A percentile compares a stretch with the other conserved stretches of the same genome.
Conservation (phyloP, 2,329 filamentous ascomycete genomes). For the Trichoderma sp. region DNA sequence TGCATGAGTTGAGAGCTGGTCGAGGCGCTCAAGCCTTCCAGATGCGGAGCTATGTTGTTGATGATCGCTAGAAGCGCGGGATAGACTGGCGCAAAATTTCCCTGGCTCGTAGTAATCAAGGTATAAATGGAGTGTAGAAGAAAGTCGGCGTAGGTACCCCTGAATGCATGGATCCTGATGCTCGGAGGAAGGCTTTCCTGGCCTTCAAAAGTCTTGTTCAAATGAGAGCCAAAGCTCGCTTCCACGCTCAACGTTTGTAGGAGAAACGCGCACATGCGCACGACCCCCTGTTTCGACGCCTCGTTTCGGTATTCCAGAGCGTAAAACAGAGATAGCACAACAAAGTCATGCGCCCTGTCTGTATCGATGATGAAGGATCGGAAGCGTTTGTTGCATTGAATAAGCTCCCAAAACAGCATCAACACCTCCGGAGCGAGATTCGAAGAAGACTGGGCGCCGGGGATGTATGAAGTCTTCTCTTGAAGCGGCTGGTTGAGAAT, state of each 20-base stretch:
- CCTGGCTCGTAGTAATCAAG: constrained; percentile 87
- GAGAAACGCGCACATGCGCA: constrained; percentile 97
- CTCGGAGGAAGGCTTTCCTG: constrained; percentile 83
- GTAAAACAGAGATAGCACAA: constrained; percentile 88
- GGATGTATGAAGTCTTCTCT: constrained; percentile 83
- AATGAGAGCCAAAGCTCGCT: constrained; percentile 81
- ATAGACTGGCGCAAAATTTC: constrained; percentile 87
- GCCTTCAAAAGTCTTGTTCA: constrained; percentile 86
- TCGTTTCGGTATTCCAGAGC: constrained; percentile 87
- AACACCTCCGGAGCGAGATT: constrained; percentile 95
- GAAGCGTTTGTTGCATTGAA: constrained; percentile 97
- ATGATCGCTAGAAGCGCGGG: constrained; percentile 89
- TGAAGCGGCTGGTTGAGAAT: constrained; percentile 92
- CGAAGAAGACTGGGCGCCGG: constrained; percentile 75
- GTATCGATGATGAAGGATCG: constrained; percentile 96
- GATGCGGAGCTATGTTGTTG: constrained; percentile 86
- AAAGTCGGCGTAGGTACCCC: constrained; percentile 90
- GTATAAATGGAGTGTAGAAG: constrained; percentile 93
- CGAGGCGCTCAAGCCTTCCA: constrained; percentile 72
- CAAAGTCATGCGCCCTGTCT: constrained; percentile 87
- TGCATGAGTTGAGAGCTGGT: constrained; percentile 84
- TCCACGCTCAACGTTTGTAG: constrained; percentile 94
- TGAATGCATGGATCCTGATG: constrained; percentile 82
- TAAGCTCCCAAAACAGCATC: constrained; percentile 95
- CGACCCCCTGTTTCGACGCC: constrained; percentile 83